Evolutionary conservation across 2,329 filamentous ascomycete genomes (phyloP).

Genomic region (Lecanoromycetidae sp.): DNA sequence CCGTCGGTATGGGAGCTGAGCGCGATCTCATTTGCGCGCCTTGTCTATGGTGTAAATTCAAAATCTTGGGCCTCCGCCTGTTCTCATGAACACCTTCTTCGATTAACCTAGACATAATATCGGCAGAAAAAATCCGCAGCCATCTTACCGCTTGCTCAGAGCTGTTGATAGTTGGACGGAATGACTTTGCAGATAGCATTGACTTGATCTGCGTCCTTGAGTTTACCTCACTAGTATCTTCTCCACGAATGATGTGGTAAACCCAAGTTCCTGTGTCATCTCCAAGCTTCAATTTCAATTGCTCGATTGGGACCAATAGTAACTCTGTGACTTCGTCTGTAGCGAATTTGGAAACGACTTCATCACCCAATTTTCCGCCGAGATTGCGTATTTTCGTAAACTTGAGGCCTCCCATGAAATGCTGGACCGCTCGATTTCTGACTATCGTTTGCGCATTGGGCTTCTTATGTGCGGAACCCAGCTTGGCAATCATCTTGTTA

Average conservation of each 20-base stretch:
- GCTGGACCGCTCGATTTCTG: slow-evolving; percentile 64
- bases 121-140: slow-evolving; percentile 81
- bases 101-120: slow-evolving; percentile 79
- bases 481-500: slow-evolving; percentile 92
- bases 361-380: slow-evolving; percentile 88
- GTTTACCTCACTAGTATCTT: slow-evolving; percentile 80
- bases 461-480: slow-evolving; percentile 84
- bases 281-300: slow-evolving; percentile 64
- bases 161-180: slow-evolving; percentile 68
- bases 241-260: slow-evolving; percentile 70
- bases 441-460: slow-evolving; percentile 93
- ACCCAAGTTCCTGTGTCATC: slow-evolving; percentile 80
- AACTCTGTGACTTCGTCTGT: slow-evolving; percentile 71
- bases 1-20: slow-evolving; percentile 63
- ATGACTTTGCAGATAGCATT: slow-evolving; percentile 94
- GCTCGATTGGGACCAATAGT: slow-evolving; percentile 57
- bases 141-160: slow-evolving; percentile 69
- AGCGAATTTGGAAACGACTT: slow-evolving; percentile 66
- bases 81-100: slow-evolving; percentile 86
- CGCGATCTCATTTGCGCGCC: slow-evolving; percentile 62
- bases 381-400: slow-evolving; percentile 91
- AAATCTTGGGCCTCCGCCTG: slow-evolving; percentile 70
- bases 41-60: slow-evolving; percentile 73
- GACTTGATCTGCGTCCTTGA: slow-evolving; percentile 87
- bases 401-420: slow-evolving; percentile 75